Percentiles rank a stretch among this genome's conserved stretches.
These are phyloP conservation scores for Calonectria crousiana DNA, from an alignment of 2,329 filamentous ascomycete species.

Conservation along the genomic window DNA sequence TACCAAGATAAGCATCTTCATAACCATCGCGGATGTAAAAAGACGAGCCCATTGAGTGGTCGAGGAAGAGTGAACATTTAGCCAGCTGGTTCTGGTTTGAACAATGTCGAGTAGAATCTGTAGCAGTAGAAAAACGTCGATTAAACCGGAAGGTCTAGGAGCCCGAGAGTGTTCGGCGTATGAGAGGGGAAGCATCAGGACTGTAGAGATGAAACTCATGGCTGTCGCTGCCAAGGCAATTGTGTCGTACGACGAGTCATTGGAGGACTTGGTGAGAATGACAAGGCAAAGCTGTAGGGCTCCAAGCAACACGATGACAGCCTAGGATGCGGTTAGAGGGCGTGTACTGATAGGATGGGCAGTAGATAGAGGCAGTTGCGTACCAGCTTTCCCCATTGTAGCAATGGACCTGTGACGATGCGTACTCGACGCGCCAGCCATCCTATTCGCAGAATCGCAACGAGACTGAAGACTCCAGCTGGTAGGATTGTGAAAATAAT, in stretches of 20 bases:
- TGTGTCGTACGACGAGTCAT: not conserved
- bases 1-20: constrained; percentile 26
- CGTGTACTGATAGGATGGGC: too few species aligned
- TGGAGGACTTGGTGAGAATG: not conserved
- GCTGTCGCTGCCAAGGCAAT: not conserved
- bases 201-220: not conserved
- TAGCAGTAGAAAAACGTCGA: constrained; percentile 32
- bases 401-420: not conserved
- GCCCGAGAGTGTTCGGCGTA: constrained; percentile 37
- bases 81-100: constrained; percentile 27
- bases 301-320: not conserved
- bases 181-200: constrained; percentile 6
- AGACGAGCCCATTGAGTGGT: constrained; percentile 29
- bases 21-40: constrained; percentile 17
- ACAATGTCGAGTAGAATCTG: constrained; percentile 30
- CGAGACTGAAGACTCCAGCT: constrained; percentile 36
- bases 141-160: constrained; percentile 32
- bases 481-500: constrained; percentile 56
- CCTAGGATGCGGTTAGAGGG: not conserved
- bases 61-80: not conserved
- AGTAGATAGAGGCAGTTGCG: not conserved
- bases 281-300: not conserved
- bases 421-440: constrained; percentile 4
- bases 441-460: constrained; percentile 36
- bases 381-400: constrained; percentile 3